Evolutionary conservation across 306 rosid species (phyloP).

Genomic region (Hylodesmum podocarpum): DNA sequence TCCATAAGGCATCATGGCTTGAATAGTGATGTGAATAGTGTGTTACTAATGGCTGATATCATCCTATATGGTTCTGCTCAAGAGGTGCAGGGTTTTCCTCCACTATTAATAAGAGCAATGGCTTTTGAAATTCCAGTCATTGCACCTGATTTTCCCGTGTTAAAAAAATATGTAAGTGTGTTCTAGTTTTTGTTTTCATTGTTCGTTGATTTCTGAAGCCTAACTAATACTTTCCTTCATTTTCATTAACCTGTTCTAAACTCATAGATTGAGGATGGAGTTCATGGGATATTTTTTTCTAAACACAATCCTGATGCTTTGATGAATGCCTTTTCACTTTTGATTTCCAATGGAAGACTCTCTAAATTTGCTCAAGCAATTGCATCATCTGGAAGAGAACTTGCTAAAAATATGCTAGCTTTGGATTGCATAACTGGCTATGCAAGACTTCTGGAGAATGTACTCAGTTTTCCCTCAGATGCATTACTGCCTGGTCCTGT

Average conservation of each 20-base stretch:
- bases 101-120: constrained; percentile 86
- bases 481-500: constrained; percentile 65
- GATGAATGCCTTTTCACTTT: constrained; percentile 70
- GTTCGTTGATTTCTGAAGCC: constrained; percentile 28
- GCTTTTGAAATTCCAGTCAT: constrained; percentile 80
- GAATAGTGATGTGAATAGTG: constrained; percentile 71
- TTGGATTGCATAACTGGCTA: constrained; percentile 78
- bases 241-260: constrained; percentile 26
- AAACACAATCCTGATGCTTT: constrained; percentile 81
- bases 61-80: constrained; percentile 88
- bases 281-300: constrained; percentile 65
- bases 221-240: constrained; percentile 16
- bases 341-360: constrained; percentile 81
- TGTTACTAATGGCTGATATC: constrained; percentile 88
- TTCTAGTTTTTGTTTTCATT: constrained; percentile 29
- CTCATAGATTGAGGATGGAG: constrained; percentile 75
- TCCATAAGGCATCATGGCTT: constrained; percentile 79
- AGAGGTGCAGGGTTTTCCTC: constrained; percentile 91
- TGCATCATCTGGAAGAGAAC: constrained; percentile 84
- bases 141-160: constrained; percentile 77
- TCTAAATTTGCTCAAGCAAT: constrained; percentile 74
- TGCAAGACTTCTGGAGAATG: constrained; percentile 91
- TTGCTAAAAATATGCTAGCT: constrained; percentile 76
- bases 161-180: constrained; percentile 77
- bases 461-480: constrained; percentile 79